Evolutionary conservation across 2,329 filamentous ascomycete genomes (phyloP), one percentile per base, ranked within the genome.

Genomic region (Sclerotinia spermophila): DNA sequence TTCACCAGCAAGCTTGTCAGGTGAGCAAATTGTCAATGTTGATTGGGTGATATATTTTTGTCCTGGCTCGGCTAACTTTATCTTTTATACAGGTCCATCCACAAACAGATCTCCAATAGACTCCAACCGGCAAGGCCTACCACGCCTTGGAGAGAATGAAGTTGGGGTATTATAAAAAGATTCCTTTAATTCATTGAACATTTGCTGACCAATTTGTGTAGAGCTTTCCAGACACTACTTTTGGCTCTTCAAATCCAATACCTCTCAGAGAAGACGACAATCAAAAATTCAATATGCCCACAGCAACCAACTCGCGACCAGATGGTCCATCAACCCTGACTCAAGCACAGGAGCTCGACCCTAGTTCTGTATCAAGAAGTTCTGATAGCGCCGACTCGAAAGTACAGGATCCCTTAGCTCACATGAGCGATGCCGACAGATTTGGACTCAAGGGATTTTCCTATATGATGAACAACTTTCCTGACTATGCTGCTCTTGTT

Each of bases 401-500:
- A 51, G 80, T 83, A 17, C 83, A 87, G 73, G 88, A 91, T 77
- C 87, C 87, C 60, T 81, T 90, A 38, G 82, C 83, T 62, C 86
- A 87, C 60, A 88, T 90, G 87, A 80, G 85, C n/a, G 83, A 86
- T 5, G 84, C 84, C 53, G 88, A 91, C 76, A 89, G 86, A 77
- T 91, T 85, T 84, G 89, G 89, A 6, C 82, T 90, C 62, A 90
- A 90, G 77, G 89, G 89, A 15, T 81, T 90, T 71, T 83, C 79
- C 38, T 73, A 85, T 70, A 86, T 86, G 44, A 80, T 90, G 79
- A 89, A 90, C 84, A 87, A 86, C 79, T 88, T 86, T 73, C 85
- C 86, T 21, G 87, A 89, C 74, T 90, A 89, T 78, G 87, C 86
- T 67, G 85, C 86, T 5, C 83, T 89, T 76, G 82, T 89, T 17